A percentile compares a stretch with the other conserved stretches of the same genome.
phyloP scores from a whole-genome alignment of 139 green algal species.

The Chlorella sp. region DNA sequence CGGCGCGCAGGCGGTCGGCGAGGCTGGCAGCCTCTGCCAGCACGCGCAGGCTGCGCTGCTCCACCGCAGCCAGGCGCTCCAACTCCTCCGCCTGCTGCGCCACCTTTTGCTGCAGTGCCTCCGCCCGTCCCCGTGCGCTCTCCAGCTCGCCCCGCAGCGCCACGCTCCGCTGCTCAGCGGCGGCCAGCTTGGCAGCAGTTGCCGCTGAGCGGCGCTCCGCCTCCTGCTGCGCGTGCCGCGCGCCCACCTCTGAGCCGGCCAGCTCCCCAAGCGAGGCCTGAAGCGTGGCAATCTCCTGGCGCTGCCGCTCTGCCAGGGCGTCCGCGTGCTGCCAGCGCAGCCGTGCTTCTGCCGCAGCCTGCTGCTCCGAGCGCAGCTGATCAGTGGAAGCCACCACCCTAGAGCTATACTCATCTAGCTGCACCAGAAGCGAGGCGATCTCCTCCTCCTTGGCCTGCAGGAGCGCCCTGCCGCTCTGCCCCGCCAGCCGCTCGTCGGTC shows the following conservation, averaged over 20 bases:
- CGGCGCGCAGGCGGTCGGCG: too few relatives aligned
- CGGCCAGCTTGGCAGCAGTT: neutral
- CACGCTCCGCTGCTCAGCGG: neutral
- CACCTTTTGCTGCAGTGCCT: neutral
- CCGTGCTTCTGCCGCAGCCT: neutral
- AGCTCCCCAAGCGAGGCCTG: constrained; percentile 7
- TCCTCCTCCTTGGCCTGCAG: neutral
- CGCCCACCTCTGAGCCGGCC: neutral
- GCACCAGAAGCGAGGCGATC: neutral
- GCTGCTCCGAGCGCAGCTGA: neutral
- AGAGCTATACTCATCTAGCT: constrained; percentile 11
- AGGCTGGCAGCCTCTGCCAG: too few relatives aligned
- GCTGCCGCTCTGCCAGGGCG: neutral
- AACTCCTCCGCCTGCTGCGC: constrained; percentile 1
- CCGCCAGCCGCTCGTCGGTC: constrained; percentile 4
- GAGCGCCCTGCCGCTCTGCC: neutral
- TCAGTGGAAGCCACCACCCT: neutral
- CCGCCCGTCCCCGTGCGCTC: neutral
- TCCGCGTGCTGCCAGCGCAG: neutral
- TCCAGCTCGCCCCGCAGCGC: too few relatives aligned
- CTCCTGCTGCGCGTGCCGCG: neutral
- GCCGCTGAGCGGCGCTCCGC: neutral
- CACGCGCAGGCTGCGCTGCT: neutral
- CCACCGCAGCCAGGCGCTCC: neutral
- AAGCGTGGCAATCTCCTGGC: constrained; percentile 9